Conservation (phyloP, 2,329 filamentous ascomycete species). For the Mariannaea elegans region DNA sequence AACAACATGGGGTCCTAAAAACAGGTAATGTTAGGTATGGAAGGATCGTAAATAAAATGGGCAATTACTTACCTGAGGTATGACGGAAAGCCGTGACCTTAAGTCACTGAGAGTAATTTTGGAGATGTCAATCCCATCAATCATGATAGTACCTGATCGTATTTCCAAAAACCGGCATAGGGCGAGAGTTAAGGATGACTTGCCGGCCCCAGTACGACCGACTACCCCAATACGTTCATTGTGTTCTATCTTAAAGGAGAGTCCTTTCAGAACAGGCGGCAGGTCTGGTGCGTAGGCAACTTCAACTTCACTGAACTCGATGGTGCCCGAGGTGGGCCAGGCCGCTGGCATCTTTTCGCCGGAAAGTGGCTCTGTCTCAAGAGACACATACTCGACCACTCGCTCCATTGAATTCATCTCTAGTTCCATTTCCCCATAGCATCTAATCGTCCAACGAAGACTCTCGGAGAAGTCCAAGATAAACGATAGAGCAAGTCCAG, state of each 20-base stretch:
- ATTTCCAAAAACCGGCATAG: conserved; percentile 81
- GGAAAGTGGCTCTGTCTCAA: conserved; percentile 72
- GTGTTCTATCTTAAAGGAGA: conserved; percentile 70
- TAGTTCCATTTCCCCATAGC: conserved; percentile 76
- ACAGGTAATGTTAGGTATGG: conserved; percentile 45
- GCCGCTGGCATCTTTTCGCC: conserved; percentile 70
- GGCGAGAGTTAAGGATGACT: conserved; percentile 77
- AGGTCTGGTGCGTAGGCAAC: conserved; percentile 77
- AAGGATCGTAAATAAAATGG: too few species aligned
- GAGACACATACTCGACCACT: conserved; percentile 76
- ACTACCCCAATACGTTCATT: conserved; percentile 77
- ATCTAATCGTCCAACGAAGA: conserved; percentile 72
- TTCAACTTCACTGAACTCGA: conserved; percentile 79
- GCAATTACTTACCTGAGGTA: conserved; percentile 63
- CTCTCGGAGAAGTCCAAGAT: conserved; percentile 72
- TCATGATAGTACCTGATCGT: conserved; percentile 68
- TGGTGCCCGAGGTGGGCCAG: conserved; percentile 78
- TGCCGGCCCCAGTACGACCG: conserved; percentile 79
- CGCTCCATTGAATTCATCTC: conserved; percentile 83
- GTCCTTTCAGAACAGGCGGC: conserved; percentile 72
- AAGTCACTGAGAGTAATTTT: conserved; percentile 74
- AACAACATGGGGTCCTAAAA: conserved; percentile 79
- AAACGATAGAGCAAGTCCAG: conserved; percentile 80
- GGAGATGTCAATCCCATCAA: conserved; percentile 79
- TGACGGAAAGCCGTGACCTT: conserved; percentile 76